These are phyloP conservation scores for Cryphonectria nitschkei DNA, from an alignment of 2,329 filamentous ascomycete species.

Conservation along the genomic window DNA sequence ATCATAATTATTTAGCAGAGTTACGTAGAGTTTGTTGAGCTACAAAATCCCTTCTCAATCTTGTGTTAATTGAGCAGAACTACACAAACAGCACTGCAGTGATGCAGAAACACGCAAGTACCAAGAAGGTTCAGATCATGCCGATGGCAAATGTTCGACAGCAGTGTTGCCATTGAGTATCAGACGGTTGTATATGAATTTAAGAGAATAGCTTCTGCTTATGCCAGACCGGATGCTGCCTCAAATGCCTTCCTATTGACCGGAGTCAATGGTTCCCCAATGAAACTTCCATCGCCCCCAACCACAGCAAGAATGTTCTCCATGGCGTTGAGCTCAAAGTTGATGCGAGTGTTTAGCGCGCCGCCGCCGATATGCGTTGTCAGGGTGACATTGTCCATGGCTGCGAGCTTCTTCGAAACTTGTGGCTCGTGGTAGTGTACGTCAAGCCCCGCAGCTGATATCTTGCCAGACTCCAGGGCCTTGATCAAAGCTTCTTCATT, in stretches of 20 bases:
- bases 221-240: background rate
- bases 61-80: too few species aligned
- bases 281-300: background rate
- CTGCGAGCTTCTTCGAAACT: conserved; percentile 34
- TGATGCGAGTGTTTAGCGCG: conserved; percentile 43
- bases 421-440: background rate
- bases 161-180: too few species aligned
- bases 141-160: too few species aligned
- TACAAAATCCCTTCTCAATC: too few species aligned
- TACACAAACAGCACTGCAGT: too few species aligned
- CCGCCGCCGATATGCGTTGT: conserved; percentile 44
- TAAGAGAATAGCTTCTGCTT: too few species aligned
- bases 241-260: background rate
- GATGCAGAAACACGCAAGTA: too few species aligned
- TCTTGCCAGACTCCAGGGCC: background rate
- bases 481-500: background rate
- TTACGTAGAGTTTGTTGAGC: too few species aligned
- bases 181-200: too few species aligned
- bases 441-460: background rate
- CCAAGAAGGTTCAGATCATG: too few species aligned
- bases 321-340: conserved; percentile 45
- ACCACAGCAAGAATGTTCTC: conserved; percentile 40
- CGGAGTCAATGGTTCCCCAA: background rate
- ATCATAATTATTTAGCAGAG: too few species aligned
- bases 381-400: conserved; percentile 45